Conservation (phyloP, 2,329 filamentous ascomycete species). For the Tolypocladium cylindrosporum region DNA sequence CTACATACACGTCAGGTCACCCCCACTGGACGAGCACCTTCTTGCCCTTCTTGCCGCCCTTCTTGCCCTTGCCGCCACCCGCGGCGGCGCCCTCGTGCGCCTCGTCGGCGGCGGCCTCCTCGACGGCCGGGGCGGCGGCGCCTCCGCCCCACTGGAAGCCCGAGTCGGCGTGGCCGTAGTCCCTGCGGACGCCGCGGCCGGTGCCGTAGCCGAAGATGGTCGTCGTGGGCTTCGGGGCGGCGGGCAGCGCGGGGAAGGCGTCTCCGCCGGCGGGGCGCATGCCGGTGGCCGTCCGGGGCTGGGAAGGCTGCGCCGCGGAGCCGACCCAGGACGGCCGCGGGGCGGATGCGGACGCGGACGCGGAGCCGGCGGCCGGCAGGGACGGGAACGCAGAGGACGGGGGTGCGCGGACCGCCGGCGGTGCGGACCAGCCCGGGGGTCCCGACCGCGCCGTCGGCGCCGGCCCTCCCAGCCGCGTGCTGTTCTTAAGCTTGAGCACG, state of each 20-base stretch:
- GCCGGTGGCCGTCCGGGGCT: slow-evolving; percentile 13
- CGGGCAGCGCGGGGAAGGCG: slow-evolving; percentile 74
- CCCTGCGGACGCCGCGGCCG: slow-evolving; percentile 41
- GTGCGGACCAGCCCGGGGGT: slow-evolving; percentile 13
- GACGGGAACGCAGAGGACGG: slow-evolving; percentile 33
- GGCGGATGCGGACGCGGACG: slow-evolving; percentile 11
- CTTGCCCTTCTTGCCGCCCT: slow-evolving; percentile 49
- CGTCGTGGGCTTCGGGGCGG: slow-evolving; percentile 58
- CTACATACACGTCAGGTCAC: slow-evolving; percentile 14
- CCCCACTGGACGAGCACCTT: slow-evolving; percentile 55
- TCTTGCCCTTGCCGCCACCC: slow-evolving; percentile 34
- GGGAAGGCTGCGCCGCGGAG: slow-evolving; percentile 26
- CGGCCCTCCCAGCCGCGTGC: slow-evolving; percentile 34
- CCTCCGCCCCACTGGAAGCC: slow-evolving; percentile 42
- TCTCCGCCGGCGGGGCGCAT: slow-evolving; percentile 33
- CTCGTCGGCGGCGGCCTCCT: slow-evolving; percentile 14
- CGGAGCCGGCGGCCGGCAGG: slow-evolving; percentile 20
- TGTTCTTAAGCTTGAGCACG: slow-evolving; percentile 50
- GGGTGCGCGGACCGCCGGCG: slow-evolving; percentile 7
- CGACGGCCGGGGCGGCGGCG: slow-evolving; percentile 8
- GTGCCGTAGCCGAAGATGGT: slow-evolving; percentile 53
- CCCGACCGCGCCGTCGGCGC: slow-evolving; percentile 5
- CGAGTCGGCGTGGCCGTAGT: slow-evolving; percentile 36
- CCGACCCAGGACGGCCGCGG: slow-evolving; percentile 20
- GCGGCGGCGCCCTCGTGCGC: slow-evolving; percentile 17